Evolutionary conservation across 1,284 basidiomycete genomes (phyloP).

Genomic region (Cystodermella granulosa): DNA sequence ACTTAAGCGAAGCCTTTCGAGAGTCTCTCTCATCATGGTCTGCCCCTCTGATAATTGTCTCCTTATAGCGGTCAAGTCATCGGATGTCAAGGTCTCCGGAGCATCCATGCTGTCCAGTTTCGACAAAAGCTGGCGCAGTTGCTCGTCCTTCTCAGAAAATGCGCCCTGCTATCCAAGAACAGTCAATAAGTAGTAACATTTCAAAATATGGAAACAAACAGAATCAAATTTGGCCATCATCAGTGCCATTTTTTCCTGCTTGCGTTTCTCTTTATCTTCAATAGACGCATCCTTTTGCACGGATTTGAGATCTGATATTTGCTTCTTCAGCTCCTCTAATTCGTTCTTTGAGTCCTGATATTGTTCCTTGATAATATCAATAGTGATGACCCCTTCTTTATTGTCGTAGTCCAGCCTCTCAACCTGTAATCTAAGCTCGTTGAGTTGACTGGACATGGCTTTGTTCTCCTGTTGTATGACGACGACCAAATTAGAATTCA

Average conservation of each 20-base stretch:
- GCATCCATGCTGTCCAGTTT: conserved; percentile 78
- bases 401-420: conserved; percentile 93
- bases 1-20: conserved; percentile 82
- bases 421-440: conserved; percentile 86
- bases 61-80: conserved; percentile 76
- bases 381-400: conserved; percentile 91
- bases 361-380: conserved; percentile 95
- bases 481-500: not conserved
- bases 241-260: conserved; percentile 98
- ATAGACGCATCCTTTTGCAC: conserved; percentile 80
- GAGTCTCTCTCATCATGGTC: conserved; percentile 77
- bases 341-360: conserved; percentile 84
- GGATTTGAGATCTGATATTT: conserved; percentile 73
- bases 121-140: conserved; percentile 74
- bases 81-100: conserved; percentile 59
- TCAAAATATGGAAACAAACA: conserved; percentile 36
- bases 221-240: conserved; percentile 99
- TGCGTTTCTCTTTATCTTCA: conserved; percentile 97
- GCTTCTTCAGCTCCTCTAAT: conserved; percentile 84
- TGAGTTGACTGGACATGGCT: conserved; percentile 81
- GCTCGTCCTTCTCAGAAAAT: conserved; percentile 91
- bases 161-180: conserved; percentile 61
- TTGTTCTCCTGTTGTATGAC: conserved; percentile 72
- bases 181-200: conserved; percentile 9
- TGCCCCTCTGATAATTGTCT: conserved; percentile 89